phyloP scores from a whole-genome alignment of 768 basidiomycete genomes.

The Inosperma sp. region DNA sequence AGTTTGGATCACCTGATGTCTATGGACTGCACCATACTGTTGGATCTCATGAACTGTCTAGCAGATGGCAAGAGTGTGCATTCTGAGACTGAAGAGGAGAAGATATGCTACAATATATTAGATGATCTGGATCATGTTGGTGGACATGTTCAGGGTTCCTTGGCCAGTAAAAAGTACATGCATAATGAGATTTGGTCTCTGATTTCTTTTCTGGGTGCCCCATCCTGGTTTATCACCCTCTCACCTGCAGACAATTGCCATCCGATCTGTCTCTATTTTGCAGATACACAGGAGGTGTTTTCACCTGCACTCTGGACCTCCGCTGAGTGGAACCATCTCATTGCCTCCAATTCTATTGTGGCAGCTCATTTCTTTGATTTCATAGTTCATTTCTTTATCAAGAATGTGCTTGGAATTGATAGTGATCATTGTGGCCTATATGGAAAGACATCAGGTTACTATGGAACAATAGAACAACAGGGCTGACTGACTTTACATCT shows the following conservation, averaged over 20 bases:
- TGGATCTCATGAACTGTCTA: conserved; percentile 3
- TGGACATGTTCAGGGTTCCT: conserved; percentile 19
- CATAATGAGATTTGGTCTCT: conserved; percentile 20
- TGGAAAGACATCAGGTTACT: conserved; percentile 6
- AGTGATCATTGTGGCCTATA: conserved; percentile 1
- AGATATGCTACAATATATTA: conserved; percentile 18
- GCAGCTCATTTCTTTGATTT: conserved; percentile 27
- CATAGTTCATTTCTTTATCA: conserved; percentile 21
- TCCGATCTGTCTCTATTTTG: conserved; percentile 32
- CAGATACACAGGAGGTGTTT: conserved; percentile 17
- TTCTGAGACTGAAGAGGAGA: conserved; percentile 17
- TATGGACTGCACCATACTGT: conserved; percentile 12
- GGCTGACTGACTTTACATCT: conserved; percentile 35
- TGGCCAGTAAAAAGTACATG: conserved; percentile 22
- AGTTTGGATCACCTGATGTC: conserved; percentile 15
- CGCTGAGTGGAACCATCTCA: conserved; percentile 11
- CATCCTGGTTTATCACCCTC: conserved; percentile 8
- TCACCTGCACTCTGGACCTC: conserved; percentile 1
- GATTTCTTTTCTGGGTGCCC: background rate
- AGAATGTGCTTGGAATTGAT: conserved; percentile 15
- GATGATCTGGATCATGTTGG: conserved; percentile 21
- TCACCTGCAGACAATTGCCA: conserved; percentile 26
- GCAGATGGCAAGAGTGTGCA: conserved; percentile 14
- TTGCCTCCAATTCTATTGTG: conserved; percentile 26
- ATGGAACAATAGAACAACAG: conserved; percentile 32